Conservation (phyloP, 202 grass and related monocot species). For the Setaria italica region DNA sequence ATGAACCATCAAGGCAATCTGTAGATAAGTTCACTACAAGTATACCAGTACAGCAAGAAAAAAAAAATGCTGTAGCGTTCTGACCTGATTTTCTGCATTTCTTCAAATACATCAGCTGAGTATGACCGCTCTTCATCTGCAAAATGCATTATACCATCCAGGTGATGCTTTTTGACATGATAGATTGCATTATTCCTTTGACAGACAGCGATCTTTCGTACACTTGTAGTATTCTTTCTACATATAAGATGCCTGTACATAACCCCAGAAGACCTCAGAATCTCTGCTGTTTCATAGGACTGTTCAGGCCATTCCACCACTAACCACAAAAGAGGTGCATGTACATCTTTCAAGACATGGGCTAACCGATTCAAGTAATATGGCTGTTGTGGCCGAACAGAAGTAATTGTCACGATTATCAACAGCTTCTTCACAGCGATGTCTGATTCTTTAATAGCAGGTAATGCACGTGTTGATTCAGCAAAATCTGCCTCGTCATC, state of each 20-base stretch:
- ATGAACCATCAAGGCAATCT: not conserved
- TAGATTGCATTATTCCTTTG: constrained; percentile 86
- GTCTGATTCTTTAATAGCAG: constrained; percentile 36
- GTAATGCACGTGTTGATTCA: constrained; percentile 7
- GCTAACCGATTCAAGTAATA: constrained; percentile 90
- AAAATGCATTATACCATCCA: constrained; percentile 96
- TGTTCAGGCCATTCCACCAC: constrained; percentile 81
- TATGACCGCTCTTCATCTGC: constrained; percentile 86
- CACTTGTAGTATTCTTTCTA: constrained; percentile 70
- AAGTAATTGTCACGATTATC: constrained; percentile 86
- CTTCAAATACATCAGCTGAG: constrained; percentile 79
- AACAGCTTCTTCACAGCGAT: constrained; percentile 68
- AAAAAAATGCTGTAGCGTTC: constrained; percentile 6
- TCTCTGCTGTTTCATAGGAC: constrained; percentile 70
- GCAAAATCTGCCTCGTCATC: constrained; percentile 65
- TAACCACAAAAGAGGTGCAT: constrained; percentile 84
- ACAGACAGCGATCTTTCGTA: constrained; percentile 71
- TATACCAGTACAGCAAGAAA: constrained; percentile 4
- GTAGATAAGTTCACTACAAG: not conserved
- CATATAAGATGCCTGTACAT: constrained; percentile 97
- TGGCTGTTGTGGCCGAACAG: constrained; percentile 78
- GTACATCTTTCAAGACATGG: constrained; percentile 76
- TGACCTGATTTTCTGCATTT: constrained; percentile 94
- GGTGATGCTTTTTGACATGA: constrained; percentile 92
- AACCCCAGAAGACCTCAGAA: constrained; percentile 85